Conservation (phyloP, 2,329 filamentous ascomycete species). For the Talaromyces sp. region DNA sequence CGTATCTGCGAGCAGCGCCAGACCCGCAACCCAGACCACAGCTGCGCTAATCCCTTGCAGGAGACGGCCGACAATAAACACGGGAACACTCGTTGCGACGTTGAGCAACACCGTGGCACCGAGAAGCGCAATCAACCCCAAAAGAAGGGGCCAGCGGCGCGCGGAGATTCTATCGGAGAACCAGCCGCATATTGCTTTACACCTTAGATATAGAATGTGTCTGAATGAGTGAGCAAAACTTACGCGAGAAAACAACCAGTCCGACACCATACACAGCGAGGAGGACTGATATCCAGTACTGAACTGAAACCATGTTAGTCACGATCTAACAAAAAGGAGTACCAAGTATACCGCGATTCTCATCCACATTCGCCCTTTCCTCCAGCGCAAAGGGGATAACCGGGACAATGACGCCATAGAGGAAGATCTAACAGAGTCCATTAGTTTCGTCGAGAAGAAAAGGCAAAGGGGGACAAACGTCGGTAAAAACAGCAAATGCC, state of each 20-base stretch:
- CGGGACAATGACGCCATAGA: slow-evolving; percentile 18
- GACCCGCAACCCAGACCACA: slow-evolving; percentile 55
- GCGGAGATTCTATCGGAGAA: slow-evolving; percentile 47
- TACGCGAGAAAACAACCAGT: slow-evolving; percentile 10
- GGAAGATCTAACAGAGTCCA: slow-evolving; percentile 14
- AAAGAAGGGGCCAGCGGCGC: slow-evolving; percentile 53
- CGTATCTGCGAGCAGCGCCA: slow-evolving; percentile 56
- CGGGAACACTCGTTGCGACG: slow-evolving; percentile 42
- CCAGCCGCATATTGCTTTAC: slow-evolving; percentile 35
- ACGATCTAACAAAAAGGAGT: not conserved
- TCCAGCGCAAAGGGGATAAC: slow-evolving; percentile 16
- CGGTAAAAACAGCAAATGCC: slow-evolving; percentile 10
- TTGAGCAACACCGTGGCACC: slow-evolving; percentile 53
- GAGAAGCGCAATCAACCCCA: slow-evolving; percentile 49
- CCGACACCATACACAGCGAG: slow-evolving; percentile 15
- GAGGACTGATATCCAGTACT: slow-evolving; percentile 16
- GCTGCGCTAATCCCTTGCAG: slow-evolving; percentile 55
- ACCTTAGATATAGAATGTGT: not conserved
- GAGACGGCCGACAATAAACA: slow-evolving; percentile 49
- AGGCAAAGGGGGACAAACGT: slow-evolving; percentile 1
- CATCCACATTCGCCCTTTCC: slow-evolving; percentile 6
- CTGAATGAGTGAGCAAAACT: too few species aligned
- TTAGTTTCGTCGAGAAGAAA: not conserved
- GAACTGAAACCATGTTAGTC: slow-evolving; percentile 3
- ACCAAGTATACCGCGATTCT: not conserved